phyloP scores from a whole-genome alignment of 257 asterid species.

The Petunia axillaris region DNA sequence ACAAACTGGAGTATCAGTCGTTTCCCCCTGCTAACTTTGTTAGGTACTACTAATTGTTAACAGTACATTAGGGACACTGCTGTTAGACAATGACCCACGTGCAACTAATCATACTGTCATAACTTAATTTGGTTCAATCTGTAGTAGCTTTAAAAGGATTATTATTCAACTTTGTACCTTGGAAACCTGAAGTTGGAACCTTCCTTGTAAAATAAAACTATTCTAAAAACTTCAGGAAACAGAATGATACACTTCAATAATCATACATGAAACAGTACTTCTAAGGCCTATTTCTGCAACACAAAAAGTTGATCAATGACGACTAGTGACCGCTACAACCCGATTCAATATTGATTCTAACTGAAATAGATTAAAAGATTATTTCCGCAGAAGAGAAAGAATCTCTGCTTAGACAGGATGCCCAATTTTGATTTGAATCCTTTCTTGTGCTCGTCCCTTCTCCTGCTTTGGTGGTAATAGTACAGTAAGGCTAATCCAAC shows the following conservation, averaged over 20 bases:
- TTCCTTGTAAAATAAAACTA: neutral
- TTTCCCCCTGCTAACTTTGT: too few species aligned
- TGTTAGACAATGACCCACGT: neutral
- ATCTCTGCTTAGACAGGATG: neutral
- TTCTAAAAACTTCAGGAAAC: neutral
- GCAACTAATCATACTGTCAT: neutral
- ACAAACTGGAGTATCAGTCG: too few species aligned
- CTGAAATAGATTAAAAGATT: slow-evolving; percentile 7
- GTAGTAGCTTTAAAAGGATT: neutral
- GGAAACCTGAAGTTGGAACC: neutral
- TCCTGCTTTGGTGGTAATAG: neutral
- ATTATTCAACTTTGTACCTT: neutral
- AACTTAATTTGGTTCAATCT: neutral
- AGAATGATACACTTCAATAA: neutral
- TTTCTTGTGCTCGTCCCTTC: neutral
- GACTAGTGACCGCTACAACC: neutral
- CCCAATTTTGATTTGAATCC: neutral
- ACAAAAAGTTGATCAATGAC: too few species aligned
- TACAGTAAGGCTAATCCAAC: neutral
- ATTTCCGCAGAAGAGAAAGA: neutral
- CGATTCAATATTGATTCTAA: neutral
- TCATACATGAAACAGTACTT: too few species aligned
- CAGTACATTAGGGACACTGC: neutral
- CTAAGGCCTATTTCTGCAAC: too few species aligned
- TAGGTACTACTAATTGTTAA: neutral